Percentiles rank a stretch among this genome's conserved stretches.
Evolutionary conservation across 257 asterid genomes (phyloP).

Genomic region (Misopates orontium): DNA sequence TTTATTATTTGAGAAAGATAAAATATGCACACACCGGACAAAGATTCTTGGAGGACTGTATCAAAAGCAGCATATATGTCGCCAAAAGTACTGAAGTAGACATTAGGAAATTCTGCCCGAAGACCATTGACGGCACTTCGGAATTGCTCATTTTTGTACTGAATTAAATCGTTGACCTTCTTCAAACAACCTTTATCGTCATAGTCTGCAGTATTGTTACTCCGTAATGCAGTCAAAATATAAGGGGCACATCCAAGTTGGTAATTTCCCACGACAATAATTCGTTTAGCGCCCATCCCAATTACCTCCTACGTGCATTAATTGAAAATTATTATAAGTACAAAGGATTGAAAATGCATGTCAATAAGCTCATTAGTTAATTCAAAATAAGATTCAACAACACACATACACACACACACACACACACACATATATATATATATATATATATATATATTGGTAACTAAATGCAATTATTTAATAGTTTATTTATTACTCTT

Average conservation of each 20-base stretch:
- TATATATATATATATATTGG: too few relatives aligned
- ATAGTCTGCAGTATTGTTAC: background rate
- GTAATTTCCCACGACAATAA: slow-evolving; percentile 10
- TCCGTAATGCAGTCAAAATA: slow-evolving; percentile 2
- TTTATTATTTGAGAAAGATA: too few relatives aligned
- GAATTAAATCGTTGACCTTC: background rate
- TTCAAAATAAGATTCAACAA: too few relatives aligned
- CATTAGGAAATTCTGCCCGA: background rate
- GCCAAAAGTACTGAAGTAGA: background rate
- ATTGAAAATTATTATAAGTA: too few relatives aligned
- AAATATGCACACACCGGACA: too few relatives aligned
- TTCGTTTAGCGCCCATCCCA: slow-evolving; percentile 26
- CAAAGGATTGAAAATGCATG: too few relatives aligned
- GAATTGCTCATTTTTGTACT: slow-evolving; percentile 11
- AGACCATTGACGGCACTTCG: slow-evolving; percentile 1
- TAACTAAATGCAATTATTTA: too few relatives aligned
- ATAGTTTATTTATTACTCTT: slow-evolving; percentile 4
- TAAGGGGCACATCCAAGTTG: slow-evolving; percentile 22
- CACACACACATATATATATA: too few relatives aligned
- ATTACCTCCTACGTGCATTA: slow-evolving; percentile 8
- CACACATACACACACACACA: too few relatives aligned
- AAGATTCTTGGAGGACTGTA: background rate
- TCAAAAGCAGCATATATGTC: background rate
- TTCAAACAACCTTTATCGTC: slow-evolving; percentile 22
- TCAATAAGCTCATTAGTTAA: too few relatives aligned